phyloP scores from a whole-genome alignment of 257 asterid species.

The Ballota nigra region DNA sequence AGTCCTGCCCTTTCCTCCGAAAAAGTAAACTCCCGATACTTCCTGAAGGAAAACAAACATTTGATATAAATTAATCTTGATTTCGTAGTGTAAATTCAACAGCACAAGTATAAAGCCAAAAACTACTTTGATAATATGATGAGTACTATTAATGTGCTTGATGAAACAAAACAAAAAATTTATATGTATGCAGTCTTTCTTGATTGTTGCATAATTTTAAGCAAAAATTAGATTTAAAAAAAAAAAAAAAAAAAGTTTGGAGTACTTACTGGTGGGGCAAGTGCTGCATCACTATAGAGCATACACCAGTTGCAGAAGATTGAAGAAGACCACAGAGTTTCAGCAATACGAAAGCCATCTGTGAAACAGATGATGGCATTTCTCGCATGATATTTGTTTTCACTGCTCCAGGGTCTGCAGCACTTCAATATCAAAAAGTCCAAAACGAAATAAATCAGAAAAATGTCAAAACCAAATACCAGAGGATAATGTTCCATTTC shows the following conservation, averaged over 20 bases:
- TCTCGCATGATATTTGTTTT: conserved; percentile 85
- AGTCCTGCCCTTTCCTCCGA: conserved; percentile 71
- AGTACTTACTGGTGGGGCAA: conserved; percentile 73
- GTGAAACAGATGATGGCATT: conserved; percentile 53
- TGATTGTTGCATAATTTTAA: not conserved
- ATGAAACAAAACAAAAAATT: not conserved
- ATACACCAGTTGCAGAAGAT: conserved; percentile 56
- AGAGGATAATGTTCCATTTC: not conserved
- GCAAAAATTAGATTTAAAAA: too few species aligned
- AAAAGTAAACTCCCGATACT: conserved; percentile 76
- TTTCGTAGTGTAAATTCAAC: not conserved
- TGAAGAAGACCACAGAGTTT: conserved; percentile 68
- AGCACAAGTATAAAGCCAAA: not conserved
- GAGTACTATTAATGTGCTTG: not conserved
- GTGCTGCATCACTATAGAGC: conserved; percentile 78
- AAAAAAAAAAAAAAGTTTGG: not conserved
- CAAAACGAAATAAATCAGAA: conserved; percentile 10
- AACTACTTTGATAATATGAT: too few species aligned
- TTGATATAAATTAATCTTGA: not conserved
- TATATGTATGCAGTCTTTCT: not conserved
- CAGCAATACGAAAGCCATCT: conserved; percentile 42
- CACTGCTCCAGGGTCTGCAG: conserved; percentile 90
- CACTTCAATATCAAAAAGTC: conserved; percentile 37
- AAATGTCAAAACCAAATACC: not conserved
- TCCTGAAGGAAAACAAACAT: conserved; percentile 44